phyloP scores from a whole-genome alignment of 257 asterid species.

The Agastache rugosa region DNA sequence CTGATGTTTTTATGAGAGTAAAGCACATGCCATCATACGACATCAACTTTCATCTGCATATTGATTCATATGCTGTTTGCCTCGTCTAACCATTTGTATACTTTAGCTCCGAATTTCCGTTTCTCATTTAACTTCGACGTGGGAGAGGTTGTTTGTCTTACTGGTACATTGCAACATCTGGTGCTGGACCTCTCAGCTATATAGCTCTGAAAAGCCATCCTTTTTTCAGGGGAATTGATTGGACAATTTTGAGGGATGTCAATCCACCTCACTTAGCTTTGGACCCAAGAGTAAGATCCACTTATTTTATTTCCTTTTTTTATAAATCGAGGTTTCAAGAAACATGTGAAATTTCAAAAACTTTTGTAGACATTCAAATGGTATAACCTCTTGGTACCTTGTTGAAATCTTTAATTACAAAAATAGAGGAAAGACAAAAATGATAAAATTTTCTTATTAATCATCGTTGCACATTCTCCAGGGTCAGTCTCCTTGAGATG shows the following conservation, averaged over 20 bases:
- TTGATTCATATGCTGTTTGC: background rate
- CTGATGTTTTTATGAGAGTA: background rate
- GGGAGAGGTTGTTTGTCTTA: slow-evolving; percentile 13
- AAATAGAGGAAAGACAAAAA: background rate
- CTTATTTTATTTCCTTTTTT: background rate
- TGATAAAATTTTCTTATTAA: background rate
- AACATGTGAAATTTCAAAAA: background rate
- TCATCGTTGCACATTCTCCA: slow-evolving; percentile 33
- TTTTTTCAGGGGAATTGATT: slow-evolving; percentile 80
- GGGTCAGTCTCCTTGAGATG: slow-evolving; percentile 56
- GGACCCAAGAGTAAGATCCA: slow-evolving; percentile 69
- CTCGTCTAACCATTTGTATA: too few species aligned
- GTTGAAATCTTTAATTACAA: background rate
- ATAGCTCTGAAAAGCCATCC: slow-evolving; percentile 81
- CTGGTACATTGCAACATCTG: slow-evolving; percentile 4
- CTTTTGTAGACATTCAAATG: background rate
- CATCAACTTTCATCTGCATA: background rate
- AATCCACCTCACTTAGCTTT: slow-evolving; percentile 76
- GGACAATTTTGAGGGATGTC: slow-evolving; percentile 70
- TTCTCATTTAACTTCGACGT: slow-evolving; percentile 8
- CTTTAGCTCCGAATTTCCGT: too few species aligned
- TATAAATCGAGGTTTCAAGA: background rate
- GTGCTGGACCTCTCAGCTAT: slow-evolving; percentile 90
- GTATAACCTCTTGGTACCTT: background rate
- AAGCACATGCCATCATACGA: background rate